Evolutionary conservation across 2,329 filamentous ascomycete genomes (phyloP).

Genomic region (Pseudocercospora eumusae): DNA sequence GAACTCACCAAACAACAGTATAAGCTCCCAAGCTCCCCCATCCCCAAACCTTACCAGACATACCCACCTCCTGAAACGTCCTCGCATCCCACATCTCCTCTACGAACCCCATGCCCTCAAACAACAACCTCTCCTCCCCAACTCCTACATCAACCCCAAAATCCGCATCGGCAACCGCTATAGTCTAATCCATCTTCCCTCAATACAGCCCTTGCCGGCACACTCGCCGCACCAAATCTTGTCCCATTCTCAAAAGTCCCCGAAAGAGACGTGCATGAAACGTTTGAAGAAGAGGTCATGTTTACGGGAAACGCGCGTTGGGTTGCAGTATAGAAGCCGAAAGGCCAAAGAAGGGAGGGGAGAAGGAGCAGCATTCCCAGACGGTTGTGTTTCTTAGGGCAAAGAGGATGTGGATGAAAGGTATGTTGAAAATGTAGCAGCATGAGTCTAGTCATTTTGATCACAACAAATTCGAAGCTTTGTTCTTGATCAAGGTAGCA

Average conservation of each 20-base stretch:
- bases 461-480: no score
- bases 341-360: background rate
- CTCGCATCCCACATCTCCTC: background rate
- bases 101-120: background rate
- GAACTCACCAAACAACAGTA: background rate
- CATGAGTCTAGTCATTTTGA: no score
- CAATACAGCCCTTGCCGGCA: background rate
- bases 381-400: background rate
- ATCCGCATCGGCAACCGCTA: background rate
- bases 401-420: no score
- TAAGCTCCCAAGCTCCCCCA: background rate
- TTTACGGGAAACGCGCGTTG: background rate
- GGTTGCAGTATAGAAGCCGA: background rate
- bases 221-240: background rate
- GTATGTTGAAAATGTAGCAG: no score
- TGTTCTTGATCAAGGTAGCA: no score
- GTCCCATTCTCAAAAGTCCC: background rate
- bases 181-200: background rate
- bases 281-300: background rate
- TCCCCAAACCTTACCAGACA: background rate
- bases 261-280: background rate
- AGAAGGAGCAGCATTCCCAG: constrained; percentile 1
- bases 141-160: background rate
- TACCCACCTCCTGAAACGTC: background rate
- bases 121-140: background rate